Evolutionary conservation across 441 rosid species (phyloP).

Genomic region (Corymbia calophylla): DNA sequence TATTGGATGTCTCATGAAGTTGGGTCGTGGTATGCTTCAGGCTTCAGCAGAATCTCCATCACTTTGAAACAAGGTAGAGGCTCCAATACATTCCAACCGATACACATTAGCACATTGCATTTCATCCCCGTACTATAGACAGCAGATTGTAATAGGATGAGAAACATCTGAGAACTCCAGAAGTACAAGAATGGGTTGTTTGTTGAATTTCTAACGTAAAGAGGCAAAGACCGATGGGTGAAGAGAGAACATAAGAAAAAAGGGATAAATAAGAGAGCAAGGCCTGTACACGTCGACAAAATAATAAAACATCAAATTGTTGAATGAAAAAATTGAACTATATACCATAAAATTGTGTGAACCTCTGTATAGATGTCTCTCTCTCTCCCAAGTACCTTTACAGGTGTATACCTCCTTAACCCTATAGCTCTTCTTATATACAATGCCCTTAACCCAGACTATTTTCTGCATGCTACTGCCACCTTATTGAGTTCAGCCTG

Average conservation of each 20-base stretch:
- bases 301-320: not conserved
- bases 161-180: not conserved
- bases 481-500: slow-evolving; percentile 18
- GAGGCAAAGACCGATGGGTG: not conserved
- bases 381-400: slow-evolving; percentile 23
- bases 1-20: not conserved
- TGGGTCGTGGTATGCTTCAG: too few species aligned
- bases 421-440: slow-evolving; percentile 42
- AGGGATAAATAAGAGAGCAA: not conserved
- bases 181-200: not conserved
- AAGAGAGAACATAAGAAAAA: not conserved
- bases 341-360: not conserved
- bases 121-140: not conserved
- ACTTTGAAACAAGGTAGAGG: too few species aligned
- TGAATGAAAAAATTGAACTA: not conserved
- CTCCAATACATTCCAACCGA: too few species aligned
- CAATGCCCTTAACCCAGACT: slow-evolving; percentile 36
- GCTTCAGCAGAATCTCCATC: too few species aligned
- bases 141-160: not conserved
- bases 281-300: not conserved
- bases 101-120: not conserved
- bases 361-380: not conserved
- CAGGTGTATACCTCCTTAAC: slow-evolving; percentile 24
- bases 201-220: not conserved
- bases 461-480: slow-evolving; percentile 27